These are phyloP conservation scores for Arabidopsis arenosa DNA, from an alignment of 345 rosid species.

Conservation along the genomic window DNA sequence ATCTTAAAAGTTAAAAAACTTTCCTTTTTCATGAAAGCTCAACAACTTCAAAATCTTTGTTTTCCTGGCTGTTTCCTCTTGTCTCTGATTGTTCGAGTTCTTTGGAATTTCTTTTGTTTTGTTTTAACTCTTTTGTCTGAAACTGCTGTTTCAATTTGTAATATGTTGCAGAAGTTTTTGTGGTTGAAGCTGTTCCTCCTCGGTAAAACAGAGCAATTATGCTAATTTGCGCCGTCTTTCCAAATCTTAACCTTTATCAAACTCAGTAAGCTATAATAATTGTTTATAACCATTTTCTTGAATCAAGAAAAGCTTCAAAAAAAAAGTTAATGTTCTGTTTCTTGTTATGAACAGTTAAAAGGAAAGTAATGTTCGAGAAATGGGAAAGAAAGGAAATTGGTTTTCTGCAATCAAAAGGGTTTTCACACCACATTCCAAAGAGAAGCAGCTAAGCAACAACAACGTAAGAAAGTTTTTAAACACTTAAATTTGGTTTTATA, in stretches of 20 bases:
- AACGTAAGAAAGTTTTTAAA: constrained; percentile 54
- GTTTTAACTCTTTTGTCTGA: constrained; percentile 9
- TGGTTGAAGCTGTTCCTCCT: constrained; percentile 6
- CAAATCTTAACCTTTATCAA: neutral
- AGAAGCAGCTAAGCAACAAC: constrained; percentile 58
- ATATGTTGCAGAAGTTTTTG: constrained; percentile 22
- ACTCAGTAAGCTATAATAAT: constrained; percentile 17
- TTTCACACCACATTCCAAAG: constrained; percentile 72
- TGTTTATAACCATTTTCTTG: neutral
- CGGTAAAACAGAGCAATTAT: constrained; percentile 25
- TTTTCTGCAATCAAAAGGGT: constrained; percentile 90
- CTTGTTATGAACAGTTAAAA: constrained; percentile 40
- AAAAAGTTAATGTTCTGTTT: constrained; percentile 28
- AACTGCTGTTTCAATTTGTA: constrained; percentile 23
- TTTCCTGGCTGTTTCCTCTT: constrained; percentile 36
- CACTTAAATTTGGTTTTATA: constrained; percentile 11
- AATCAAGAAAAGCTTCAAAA: constrained; percentile 29
- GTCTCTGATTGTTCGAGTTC: constrained; percentile 24
- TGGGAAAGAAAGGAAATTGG: constrained; percentile 98
- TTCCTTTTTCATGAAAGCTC: constrained; percentile 36
- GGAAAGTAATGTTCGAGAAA: constrained; percentile 67
- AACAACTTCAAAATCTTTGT: constrained; percentile 44
- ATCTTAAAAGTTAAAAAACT: constrained; percentile 18
- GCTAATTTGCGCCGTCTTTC: constrained; percentile 18
- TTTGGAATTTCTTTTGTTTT: neutral